phyloP scores from a whole-genome alignment of 2,329 filamentous ascomycete genomes.

The Trichophaea hybrida region DNA sequence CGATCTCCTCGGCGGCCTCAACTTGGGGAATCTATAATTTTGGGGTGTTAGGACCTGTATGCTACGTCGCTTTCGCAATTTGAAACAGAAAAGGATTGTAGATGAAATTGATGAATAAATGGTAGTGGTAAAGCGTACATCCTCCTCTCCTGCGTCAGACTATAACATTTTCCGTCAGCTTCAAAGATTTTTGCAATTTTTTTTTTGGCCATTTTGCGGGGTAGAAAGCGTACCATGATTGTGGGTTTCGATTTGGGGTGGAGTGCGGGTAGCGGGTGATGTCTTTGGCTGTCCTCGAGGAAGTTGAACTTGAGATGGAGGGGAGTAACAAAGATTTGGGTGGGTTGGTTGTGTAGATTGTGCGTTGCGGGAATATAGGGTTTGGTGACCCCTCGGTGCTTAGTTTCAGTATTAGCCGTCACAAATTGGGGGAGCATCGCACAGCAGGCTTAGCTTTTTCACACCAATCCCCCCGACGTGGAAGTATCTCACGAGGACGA shows the following conservation, averaged over 20 bases:
- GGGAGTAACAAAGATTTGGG: conserved; percentile 1
- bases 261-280: conserved; percentile 8
- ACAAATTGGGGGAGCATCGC: neutral
- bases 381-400: neutral
- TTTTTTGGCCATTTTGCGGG: neutral
- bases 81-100: neutral
- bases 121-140: conserved; percentile 8
- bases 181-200: neutral
- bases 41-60: conserved; percentile 1
- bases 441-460: neutral
- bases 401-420: conserved; percentile 4
- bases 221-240: conserved; percentile 1
- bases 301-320: conserved; percentile 16
- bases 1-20: conserved; percentile 68
- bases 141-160: conserved; percentile 26
- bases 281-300: conserved; percentile 24
- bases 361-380: neutral
- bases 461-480: conserved; percentile 3
- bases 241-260: neutral
- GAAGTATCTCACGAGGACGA: neutral
- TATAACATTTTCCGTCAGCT: conserved; percentile 1
- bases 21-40: conserved; percentile 76
- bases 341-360: neutral
- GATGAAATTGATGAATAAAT: neutral
- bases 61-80: too few species aligned